A percentile compares a stretch with the other conserved stretches of the same genome.
These are phyloP conservation scores for Sugiyamaella valdiviana DNA, from an alignment of 805 yeast genomes.

Conservation along the genomic window DNA sequence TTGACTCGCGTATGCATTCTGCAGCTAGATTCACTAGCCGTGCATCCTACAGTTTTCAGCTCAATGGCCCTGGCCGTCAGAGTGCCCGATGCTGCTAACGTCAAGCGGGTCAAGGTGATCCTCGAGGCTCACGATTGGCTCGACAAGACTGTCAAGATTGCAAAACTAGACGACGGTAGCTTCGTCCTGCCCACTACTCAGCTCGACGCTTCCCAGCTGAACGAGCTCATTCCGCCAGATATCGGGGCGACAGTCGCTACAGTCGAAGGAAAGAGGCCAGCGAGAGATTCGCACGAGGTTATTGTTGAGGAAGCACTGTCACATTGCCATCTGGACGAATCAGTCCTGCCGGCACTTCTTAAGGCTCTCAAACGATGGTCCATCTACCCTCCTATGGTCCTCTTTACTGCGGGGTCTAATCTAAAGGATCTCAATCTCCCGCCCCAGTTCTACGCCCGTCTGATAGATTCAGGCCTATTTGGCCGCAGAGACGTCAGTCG, in stretches of 20 bases:
- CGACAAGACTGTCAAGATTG: constrained; percentile 6
- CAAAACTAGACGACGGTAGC: background rate
- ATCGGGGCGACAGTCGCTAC: background rate
- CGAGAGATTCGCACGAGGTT: background rate
- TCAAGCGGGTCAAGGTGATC: constrained; percentile 11
- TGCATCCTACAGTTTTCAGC: background rate
- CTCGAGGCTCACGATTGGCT: constrained; percentile 10
- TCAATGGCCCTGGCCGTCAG: constrained; percentile 1
- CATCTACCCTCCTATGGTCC: constrained; percentile 59
- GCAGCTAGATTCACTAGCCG: no score
- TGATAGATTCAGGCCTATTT: constrained; percentile 25
- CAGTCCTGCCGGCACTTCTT: background rate
- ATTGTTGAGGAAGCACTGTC: background rate
- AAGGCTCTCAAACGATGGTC: constrained; percentile 48
- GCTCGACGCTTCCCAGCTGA: background rate
- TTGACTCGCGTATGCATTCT: no score
- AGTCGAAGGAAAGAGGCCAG: no score
- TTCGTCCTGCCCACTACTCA: background rate
- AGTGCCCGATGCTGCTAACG: constrained; percentile 6
- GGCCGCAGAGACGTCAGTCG: constrained; percentile 39
- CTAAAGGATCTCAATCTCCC: constrained; percentile 1
- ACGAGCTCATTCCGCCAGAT: background rate
- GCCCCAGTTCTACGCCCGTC: constrained; percentile 16
- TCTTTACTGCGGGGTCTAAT: constrained; percentile 44
- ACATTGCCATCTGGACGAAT: background rate